Conservation (phyloP, 129 eudicot genomes). For the Flaveria robusta region DNA sequence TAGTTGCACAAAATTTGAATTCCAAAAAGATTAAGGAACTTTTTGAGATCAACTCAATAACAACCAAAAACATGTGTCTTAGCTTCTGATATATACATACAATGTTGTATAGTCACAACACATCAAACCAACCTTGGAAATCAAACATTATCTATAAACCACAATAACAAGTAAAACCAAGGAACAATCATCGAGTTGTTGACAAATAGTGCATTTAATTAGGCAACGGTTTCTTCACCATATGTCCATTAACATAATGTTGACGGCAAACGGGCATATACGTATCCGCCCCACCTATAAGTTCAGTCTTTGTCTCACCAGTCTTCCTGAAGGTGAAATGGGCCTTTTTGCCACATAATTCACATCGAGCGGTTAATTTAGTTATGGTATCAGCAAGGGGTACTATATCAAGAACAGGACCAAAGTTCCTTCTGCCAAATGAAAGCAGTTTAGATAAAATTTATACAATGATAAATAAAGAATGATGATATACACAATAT, state of each 20-base stretch:
- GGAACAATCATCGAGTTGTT: constrained; percentile 14
- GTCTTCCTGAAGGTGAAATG: constrained; percentile 76
- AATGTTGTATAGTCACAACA: constrained; percentile 14
- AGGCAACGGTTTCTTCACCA: constrained; percentile 31
- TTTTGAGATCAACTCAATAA: too few species aligned
- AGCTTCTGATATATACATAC: constrained; percentile 28
- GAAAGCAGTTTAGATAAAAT: background rate
- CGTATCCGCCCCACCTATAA: constrained; percentile 81
- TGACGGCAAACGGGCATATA: constrained; percentile 98
- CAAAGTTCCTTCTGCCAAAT: constrained; percentile 78
- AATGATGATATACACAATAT: background rate
- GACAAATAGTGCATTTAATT: background rate
- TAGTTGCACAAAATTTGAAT: too few species aligned
- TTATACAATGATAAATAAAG: background rate
- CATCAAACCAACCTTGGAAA: constrained; percentile 25
- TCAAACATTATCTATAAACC: background rate
- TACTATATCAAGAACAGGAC: constrained; percentile 79
- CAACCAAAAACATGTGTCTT: background rate
- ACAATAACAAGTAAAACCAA: background rate
- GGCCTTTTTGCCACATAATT: constrained; percentile 71
- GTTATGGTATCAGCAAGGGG: constrained; percentile 91
- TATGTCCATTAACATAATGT: constrained; percentile 66
- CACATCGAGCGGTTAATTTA: constrained; percentile 88
- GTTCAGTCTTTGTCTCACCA: constrained; percentile 56
- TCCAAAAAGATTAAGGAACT: too few species aligned